Evolutionary conservation across 306 rosid genomes (phyloP), one percentile per base, ranked within the genome.

Genomic region (Lathyrus tuberosus): DNA sequence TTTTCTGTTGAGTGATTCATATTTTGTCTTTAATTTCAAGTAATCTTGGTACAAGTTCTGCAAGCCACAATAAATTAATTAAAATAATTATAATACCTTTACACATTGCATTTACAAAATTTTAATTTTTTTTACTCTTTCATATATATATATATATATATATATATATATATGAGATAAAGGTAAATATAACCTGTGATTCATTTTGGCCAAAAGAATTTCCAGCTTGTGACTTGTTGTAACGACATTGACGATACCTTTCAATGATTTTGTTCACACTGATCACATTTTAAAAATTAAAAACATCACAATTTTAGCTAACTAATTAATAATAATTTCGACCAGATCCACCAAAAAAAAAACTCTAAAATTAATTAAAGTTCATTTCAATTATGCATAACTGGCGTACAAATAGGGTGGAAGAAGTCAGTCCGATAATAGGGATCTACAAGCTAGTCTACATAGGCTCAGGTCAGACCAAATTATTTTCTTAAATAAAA

Each of bases 1-100:
- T 38, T 76, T 80, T 17, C 79, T 75, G 64, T 89, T 88, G 47
- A 92, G 98, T 43, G 91, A 84, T 79, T 89, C 96, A 61, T 80
- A 74, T 74, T 71, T 82, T 18, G 71, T 72, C 73, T 67, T 84
- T 65, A 87, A 35, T 77, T 73, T 84, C 73, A 89, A 18, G 49
- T 87, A 77, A 49, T 92, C 92, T 52, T 62, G 86, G 65, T 79
- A 68, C 58, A 76, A 44, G 37, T 51, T 69, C 91, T 90, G 84
- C 83, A 71, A 46, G n/a, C 20, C 64, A 70, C 33, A 56, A 26
- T 26, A 12, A 10, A 47, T 5, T 10, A 53, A 31, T 53, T 22
- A 10, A 53, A 53, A 53, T 22, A 53, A 22, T 53, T 53, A 5
- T 10, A 17, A 5, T 57, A 57, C 0, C 28, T 57, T 28, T 26